Percentiles rank a stretch among this genome's conserved stretches.
Conservation (phyloP, 371 early-diverging fungal genomes). For the Saksenaea vasiformis region DNA sequence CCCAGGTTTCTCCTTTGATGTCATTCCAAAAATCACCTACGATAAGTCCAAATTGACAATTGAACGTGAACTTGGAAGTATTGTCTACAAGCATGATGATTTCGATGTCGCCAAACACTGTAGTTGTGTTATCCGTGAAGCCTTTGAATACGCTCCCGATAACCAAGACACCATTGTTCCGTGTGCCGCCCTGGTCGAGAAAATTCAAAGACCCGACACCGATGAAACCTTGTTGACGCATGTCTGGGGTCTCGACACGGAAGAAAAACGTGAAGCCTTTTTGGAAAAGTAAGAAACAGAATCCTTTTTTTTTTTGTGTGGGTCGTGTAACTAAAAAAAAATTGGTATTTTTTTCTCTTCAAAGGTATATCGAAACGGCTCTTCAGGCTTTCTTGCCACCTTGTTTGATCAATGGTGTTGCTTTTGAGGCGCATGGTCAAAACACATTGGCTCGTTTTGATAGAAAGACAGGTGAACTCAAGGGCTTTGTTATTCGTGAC, state of each 20-base stretch:
- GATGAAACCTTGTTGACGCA: constrained; percentile 51
- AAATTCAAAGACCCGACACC: constrained; percentile 49
- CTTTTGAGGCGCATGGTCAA: constrained; percentile 77
- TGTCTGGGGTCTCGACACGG: constrained; percentile 57
- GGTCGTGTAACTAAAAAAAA: not conserved
- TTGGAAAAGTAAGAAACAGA: constrained; percentile 38
- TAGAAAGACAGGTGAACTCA: constrained; percentile 52
- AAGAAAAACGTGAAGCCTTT: constrained; percentile 55
- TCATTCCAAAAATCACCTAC: constrained; percentile 48
- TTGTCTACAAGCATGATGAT: constrained; percentile 53
- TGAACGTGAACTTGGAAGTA: constrained; percentile 63
- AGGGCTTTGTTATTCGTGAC: constrained; percentile 73
- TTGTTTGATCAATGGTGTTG: constrained; percentile 64
- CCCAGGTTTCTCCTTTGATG: constrained; percentile 57
- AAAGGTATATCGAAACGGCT: constrained; percentile 47
- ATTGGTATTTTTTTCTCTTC: not conserved
- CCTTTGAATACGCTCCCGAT: constrained; percentile 42
- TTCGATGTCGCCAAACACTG: constrained; percentile 70
- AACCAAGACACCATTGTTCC: constrained; percentile 58
- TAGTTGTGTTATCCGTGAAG: constrained; percentile 66
- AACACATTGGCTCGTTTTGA: constrained; percentile 69
- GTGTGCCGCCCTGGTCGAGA: constrained; percentile 69
- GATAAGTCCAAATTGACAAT: constrained; percentile 46
- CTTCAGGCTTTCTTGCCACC: constrained; percentile 70
- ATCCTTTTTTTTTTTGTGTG: not conserved